phyloP scores from a whole-genome alignment of 1,139 yeast genomes.

The Saccharomyces hybrid region DNA sequence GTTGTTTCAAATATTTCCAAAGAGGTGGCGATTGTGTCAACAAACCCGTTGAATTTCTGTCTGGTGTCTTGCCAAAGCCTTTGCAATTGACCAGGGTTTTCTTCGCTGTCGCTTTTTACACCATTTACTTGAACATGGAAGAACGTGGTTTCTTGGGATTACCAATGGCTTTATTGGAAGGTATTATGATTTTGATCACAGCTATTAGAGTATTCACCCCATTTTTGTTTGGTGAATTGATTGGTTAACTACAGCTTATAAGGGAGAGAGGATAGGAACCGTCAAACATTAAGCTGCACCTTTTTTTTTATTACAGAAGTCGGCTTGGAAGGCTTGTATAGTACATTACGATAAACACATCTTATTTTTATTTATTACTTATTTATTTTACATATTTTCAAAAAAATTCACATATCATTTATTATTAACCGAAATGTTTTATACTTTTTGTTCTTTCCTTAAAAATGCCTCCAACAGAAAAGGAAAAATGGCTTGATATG shows the following conservation, averaged over 20 bases:
- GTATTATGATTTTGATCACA: conserved; percentile 58
- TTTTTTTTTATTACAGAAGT: background rate
- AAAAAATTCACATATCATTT: background rate
- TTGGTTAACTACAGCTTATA: conserved; percentile 19
- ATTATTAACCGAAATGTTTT: background rate
- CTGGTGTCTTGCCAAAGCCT: conserved; percentile 77
- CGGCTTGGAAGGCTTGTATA: background rate
- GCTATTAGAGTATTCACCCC: conserved; percentile 79
- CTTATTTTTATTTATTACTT: background rate
- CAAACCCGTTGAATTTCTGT: conserved; percentile 75
- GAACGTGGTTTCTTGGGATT: conserved; percentile 60
- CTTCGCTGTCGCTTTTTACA: conserved; percentile 81
- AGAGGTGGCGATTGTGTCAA: conserved; percentile 74
- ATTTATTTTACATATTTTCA: background rate
- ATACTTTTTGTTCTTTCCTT: background rate
- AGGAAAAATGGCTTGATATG: background rate
- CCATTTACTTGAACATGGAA: conserved; percentile 60
- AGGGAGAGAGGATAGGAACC: background rate
- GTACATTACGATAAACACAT: conserved; percentile 1
- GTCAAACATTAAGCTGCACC: background rate
- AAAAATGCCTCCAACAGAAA: background rate
- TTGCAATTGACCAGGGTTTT: conserved; percentile 71
- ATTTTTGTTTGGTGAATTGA: conserved; percentile 42
- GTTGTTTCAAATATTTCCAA: conserved; percentile 80
- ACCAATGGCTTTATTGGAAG: conserved; percentile 66